Conservation (phyloP, 1,284 basidiomycete species). For the Apiotrichum laibachii region DNA sequence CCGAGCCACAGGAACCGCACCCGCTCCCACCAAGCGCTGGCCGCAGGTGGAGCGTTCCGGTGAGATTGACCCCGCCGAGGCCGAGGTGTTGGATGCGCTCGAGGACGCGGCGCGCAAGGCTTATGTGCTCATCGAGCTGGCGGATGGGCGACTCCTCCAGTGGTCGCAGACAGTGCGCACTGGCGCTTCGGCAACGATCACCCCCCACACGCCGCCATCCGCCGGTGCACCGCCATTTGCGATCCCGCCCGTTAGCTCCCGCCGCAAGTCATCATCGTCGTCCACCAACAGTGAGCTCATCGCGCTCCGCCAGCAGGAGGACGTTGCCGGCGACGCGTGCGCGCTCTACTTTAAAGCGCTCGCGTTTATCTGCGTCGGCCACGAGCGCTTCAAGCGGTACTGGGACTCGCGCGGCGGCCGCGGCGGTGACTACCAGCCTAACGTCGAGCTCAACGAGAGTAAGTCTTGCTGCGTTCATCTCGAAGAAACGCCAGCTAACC, state of each 20-base stretch:
- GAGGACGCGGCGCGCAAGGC: constrained; percentile 95
- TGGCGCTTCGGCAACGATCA: constrained; percentile 14
- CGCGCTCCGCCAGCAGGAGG: constrained; percentile 65
- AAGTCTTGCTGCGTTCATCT: constrained; percentile 28
- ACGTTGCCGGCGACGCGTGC: constrained; percentile 72
- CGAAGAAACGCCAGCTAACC: background rate
- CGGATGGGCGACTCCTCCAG: constrained; percentile 83
- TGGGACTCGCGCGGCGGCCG: constrained; percentile 48
- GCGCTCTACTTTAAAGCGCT: constrained; percentile 91
- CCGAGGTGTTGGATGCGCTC: constrained; percentile 67
- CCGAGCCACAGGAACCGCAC: constrained; percentile 41
- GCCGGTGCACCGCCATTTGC: constrained; percentile 29
- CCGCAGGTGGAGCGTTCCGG: constrained; percentile 34
- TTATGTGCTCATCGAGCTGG: constrained; percentile 86
- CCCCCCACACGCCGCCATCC: constrained; percentile 6
- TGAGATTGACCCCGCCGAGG: constrained; percentile 68
- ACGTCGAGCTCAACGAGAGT: constrained; percentile 58
- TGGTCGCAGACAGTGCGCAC: constrained; percentile 22
- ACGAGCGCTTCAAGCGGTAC: constrained; percentile 58
- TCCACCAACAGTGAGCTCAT: constrained; percentile 53
- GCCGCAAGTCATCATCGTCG: constrained; percentile 31
- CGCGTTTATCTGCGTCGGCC: constrained; percentile 87
- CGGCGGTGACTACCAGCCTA: constrained; percentile 40
- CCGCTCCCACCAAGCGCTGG: constrained; percentile 25
- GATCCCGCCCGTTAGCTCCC: constrained; percentile 8